A percentile compares a stretch with the other conserved stretches of the same genome.
These are phyloP conservation scores for Salvia rosmarinus DNA, from an alignment of 257 asterid species.

Conservation along the genomic window DNA sequence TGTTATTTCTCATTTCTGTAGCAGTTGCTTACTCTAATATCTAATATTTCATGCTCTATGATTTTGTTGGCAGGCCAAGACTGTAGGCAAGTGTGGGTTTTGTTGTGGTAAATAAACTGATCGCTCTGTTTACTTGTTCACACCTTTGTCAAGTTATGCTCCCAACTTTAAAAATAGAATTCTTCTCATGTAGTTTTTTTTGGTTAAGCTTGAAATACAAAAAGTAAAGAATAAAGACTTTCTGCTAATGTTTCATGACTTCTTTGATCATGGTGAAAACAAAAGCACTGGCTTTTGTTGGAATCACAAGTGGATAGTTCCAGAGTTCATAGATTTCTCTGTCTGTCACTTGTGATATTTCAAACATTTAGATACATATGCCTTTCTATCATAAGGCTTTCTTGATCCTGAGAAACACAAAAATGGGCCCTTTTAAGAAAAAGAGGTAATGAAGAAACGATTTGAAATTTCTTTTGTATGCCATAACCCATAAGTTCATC, in stretches of 20 bases:
- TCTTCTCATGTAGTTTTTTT: not conserved
- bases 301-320: not conserved
- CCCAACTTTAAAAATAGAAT: not conserved
- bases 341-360: slow-evolving; percentile 7
- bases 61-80: slow-evolving; percentile 56
- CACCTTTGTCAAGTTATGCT: not conserved
- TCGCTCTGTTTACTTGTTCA: slow-evolving; percentile 7
- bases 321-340: not conserved
- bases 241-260: not conserved
- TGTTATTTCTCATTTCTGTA: not conserved
- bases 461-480: not conserved
- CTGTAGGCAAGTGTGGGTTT: slow-evolving; percentile 60
- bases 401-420: not conserved
- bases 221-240: not conserved
- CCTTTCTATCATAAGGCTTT: not conserved
- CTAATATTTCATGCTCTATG: slow-evolving; percentile 16
- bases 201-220: not conserved
- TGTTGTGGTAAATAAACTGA: slow-evolving; percentile 59
- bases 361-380: not conserved
- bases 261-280: slow-evolving; percentile 4
- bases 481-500: not conserved
- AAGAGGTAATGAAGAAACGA: not conserved
- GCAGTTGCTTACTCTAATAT: slow-evolving; percentile 7
- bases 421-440: not conserved
- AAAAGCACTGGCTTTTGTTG: no score